Base-by-base conservation (phyloP, 164 flowering plant genomes). In the Warburgia ugandensis region DNA sequence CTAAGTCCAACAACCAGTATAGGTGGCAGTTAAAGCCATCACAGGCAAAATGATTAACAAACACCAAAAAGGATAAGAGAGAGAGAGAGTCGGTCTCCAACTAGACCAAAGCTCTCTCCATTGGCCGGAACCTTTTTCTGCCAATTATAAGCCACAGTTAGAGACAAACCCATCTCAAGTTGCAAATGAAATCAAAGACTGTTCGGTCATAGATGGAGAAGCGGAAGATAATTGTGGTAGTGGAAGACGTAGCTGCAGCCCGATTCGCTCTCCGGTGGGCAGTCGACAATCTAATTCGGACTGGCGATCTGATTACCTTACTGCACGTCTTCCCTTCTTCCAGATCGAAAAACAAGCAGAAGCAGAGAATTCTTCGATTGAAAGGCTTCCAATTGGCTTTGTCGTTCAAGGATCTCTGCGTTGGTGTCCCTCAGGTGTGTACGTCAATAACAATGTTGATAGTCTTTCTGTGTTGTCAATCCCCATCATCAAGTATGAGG, bases 311-410 rank as follows among this genome's bases (percentile, higher is more conserved):
- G 29, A 44, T 91, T 12, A 84, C 84, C 14, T 92, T 91, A 19
- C 83, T 91, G 26, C 90, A 91, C 49, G 86, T 91, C 20, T 84
- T 70, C 55, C 70, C 86, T 7, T 31, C 72, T 7, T 6, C 62
- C 23, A 59, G 52, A 52, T 67, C 75, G 37, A 68, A 61, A 20
- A 79, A 38, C 62, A 73, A 50, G 56, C 73, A 74, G 49, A 77
- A 76, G 48, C 60, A 53, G n/a, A 55, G 92, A 19, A 54, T 54
- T 1, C 78, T 65, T 22, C 75, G 98, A 27, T 53, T 84, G 45
- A 63, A 73, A 41, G 98, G 95, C 29, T 91, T 72, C 54, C 90
- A 87, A 41, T 60, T 87, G 42, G 96, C 98, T 42, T 80, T 91
- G 60, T 83, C 98, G 35, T 91, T 91, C 73, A 77, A 77, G 44